A percentile compares a stretch with the other conserved stretches of the same genome.
Conservation (phyloP, 2,329 filamentous ascomycete species). For the Alternaria conjuncta region DNA sequence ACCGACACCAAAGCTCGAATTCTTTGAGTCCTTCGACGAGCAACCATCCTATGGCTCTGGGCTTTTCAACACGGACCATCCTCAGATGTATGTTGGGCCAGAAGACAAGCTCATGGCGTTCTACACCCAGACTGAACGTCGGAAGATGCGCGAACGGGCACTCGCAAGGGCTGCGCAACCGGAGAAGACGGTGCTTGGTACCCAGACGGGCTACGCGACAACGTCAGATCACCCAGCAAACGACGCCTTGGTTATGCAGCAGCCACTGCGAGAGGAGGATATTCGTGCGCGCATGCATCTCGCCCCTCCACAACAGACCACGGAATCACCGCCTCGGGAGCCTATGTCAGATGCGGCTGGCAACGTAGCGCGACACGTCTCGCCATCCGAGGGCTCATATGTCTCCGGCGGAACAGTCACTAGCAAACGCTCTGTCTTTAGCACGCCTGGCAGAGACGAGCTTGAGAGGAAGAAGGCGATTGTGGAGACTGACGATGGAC, state of each 20-base stretch:
- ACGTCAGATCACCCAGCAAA: not conserved
- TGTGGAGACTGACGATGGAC: constrained; percentile 31
- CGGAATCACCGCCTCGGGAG: not conserved
- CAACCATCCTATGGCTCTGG: not conserved
- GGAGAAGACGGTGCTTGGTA: not conserved
- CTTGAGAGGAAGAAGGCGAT: constrained; percentile 37
- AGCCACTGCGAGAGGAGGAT: not conserved
- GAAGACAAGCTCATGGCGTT: not conserved
- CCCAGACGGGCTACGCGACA: not conserved
- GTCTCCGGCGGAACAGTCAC: constrained; percentile 7
- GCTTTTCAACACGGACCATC: not conserved
- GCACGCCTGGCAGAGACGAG: constrained; percentile 41
- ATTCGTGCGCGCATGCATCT: not conserved
- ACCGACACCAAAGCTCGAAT: not conserved
- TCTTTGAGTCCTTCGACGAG: not conserved
- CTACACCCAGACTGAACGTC: not conserved
- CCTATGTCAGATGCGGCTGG: not conserved
- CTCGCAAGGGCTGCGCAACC: not conserved
- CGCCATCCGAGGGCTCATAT: constrained; percentile 1
- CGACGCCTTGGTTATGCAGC: not conserved
- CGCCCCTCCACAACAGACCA: not conserved
- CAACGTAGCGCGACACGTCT: not conserved
- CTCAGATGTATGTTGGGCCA: not conserved
- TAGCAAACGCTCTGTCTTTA: constrained; percentile 24
- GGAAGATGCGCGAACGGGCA: not conserved